These are phyloP conservation scores for Conticribra guillardii DNA, from an alignment of 108 stramenopile genomes.

Conservation along the genomic window DNA sequence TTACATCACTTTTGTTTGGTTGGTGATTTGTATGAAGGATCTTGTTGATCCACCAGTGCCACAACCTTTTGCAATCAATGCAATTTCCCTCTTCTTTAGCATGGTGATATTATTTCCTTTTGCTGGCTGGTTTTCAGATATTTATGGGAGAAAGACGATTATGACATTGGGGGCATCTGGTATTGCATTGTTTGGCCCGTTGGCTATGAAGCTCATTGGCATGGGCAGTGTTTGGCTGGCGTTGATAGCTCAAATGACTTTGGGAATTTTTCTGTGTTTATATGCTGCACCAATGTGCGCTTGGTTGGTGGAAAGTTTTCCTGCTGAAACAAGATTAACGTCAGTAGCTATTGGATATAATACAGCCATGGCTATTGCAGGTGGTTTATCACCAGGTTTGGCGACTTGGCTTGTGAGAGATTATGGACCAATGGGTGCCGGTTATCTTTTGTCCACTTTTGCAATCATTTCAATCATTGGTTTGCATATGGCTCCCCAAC, in stretches of 20 bases:
- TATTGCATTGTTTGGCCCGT: slow-evolving; percentile 13
- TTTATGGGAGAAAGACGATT: slow-evolving; percentile 17
- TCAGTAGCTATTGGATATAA: slow-evolving; percentile 49
- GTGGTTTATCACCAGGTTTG: slow-evolving; percentile 39
- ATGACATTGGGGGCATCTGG: slow-evolving; percentile 26
- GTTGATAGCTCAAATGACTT: slow-evolving; percentile 29
- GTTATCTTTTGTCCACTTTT: slow-evolving; percentile 21
- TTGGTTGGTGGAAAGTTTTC: slow-evolving; percentile 48
- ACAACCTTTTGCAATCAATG: slow-evolving; percentile 45
- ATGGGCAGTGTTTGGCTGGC: slow-evolving; percentile 14
- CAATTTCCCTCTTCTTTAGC: slow-evolving; percentile 22
- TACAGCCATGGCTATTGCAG: slow-evolving; percentile 31
- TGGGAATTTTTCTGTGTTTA: slow-evolving; percentile 33
- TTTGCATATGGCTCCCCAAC: slow-evolving; percentile 19
- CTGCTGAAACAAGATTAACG: slow-evolving; percentile 33
- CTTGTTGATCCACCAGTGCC: slow-evolving; percentile 35
- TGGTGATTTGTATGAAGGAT: slow-evolving; percentile 50
- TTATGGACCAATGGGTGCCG: slow-evolving; percentile 5
- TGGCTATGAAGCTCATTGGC: slow-evolving; percentile 12
- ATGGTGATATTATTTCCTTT: slow-evolving; percentile 31
- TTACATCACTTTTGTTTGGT: slow-evolving; percentile 59
- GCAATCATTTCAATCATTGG: slow-evolving; percentile 20
- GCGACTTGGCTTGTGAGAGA: slow-evolving; percentile 44
- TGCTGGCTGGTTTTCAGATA: slow-evolving; percentile 49
- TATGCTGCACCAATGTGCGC: slow-evolving; percentile 36